Percentiles rank a stretch among this genome's conserved stretches.
Conservation (phyloP, 1,284 basidiomycete species). For the Irpex rosettiformis region DNA sequence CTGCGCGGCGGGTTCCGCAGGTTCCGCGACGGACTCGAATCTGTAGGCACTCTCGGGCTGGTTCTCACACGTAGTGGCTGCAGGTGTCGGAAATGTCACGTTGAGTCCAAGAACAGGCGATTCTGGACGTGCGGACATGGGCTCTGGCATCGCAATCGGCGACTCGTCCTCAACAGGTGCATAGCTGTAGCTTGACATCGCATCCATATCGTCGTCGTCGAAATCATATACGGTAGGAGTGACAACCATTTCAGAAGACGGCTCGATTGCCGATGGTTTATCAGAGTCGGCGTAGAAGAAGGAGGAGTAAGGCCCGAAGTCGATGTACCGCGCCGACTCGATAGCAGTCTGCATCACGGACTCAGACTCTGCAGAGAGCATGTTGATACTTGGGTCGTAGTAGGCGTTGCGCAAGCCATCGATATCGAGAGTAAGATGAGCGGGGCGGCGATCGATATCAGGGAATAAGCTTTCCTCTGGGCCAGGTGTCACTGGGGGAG, state of each 20-base stretch:
- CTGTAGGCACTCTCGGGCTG: conserved; percentile 13
- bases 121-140: conserved; percentile 21
- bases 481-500: conserved; percentile 43
- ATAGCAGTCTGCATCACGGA: conserved; percentile 72
- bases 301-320: conserved; percentile 24
- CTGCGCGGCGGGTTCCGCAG: conserved; percentile 18
- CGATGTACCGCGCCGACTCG: conserved; percentile 33
- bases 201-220: conserved; percentile 25
- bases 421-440: conserved; percentile 59
- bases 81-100: conserved; percentile 13
- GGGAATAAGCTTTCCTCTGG: conserved; percentile 40
- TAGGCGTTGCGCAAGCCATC: conserved; percentile 48
- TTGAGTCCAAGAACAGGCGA: conserved; percentile 25
- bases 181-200: conserved; percentile 19
- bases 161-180: conserved; percentile 24
- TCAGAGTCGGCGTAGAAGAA: conserved; percentile 20
- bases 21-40: conserved; percentile 19
- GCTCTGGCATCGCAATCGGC: conserved; percentile 7
- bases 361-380: conserved; percentile 49
- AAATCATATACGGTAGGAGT: conserved; percentile 20
- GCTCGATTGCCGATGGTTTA: conserved; percentile 22
- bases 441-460: conserved; percentile 30
- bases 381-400: conserved; percentile 47
- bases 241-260: conserved; percentile 23
- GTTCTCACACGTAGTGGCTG: conserved; percentile 14